These are phyloP conservation scores for Rhodotorula mucilaginosa DNA, from an alignment of 1,284 basidiomycete genomes.

Conservation along the genomic window DNA sequence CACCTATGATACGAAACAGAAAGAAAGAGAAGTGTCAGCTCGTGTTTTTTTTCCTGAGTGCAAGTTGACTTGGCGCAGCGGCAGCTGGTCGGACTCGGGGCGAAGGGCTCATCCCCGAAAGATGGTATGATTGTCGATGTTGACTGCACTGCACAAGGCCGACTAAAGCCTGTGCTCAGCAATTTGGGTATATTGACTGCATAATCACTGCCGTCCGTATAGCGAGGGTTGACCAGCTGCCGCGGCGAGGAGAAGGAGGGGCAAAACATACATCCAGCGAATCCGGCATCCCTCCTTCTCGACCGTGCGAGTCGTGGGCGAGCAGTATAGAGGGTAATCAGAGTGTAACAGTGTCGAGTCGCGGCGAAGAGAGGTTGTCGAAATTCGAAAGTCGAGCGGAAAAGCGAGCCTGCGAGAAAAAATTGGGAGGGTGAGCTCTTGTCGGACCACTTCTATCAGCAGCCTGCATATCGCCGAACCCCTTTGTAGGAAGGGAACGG, in stretches of 20 bases:
- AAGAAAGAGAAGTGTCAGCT: too few relatives aligned
- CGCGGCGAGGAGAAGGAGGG: not conserved
- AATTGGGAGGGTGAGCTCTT: not conserved
- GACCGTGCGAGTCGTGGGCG: not conserved
- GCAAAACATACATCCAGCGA: not conserved
- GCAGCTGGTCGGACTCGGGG: too few relatives aligned
- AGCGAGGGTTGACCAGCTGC: not conserved
- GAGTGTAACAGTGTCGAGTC: not conserved
- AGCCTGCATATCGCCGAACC: not conserved
- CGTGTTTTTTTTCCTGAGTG: too few relatives aligned
- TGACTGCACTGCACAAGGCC: not conserved
- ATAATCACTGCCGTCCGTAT: not conserved
- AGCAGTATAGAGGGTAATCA: not conserved
- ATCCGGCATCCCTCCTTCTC: not conserved
- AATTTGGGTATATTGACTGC: slow-evolving; percentile 5
- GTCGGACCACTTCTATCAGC: slow-evolving; percentile 18
- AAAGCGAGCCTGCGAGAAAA: not conserved
- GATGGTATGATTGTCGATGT: slow-evolving; percentile 9
- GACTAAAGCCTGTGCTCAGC: not conserved
- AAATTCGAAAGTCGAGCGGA: not conserved
- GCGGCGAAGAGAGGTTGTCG: not conserved
- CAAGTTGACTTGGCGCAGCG: too few relatives aligned
- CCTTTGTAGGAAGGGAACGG: not conserved
- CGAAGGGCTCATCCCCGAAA: slow-evolving; percentile 2
- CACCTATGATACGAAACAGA: too few relatives aligned